Base-by-base conservation (phyloP, 176 grass and related monocot species). In the Tillandsia fasciculata region DNA sequence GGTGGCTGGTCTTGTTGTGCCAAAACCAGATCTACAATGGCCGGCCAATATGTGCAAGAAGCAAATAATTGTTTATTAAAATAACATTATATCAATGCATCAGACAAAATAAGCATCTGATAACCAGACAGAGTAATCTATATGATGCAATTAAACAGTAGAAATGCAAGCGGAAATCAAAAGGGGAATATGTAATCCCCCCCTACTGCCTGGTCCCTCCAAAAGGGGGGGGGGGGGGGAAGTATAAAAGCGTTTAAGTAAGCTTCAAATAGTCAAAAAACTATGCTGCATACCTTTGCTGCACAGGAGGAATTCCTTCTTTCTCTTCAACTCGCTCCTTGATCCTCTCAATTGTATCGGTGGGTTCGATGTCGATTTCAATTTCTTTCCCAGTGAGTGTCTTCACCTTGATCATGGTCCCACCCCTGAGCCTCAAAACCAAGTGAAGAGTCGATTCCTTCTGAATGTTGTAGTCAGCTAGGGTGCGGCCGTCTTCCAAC, bases 321-420 rank as follows among this genome's bases (percentile, higher is more conserved):
- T 91, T 96, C 83, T 91, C 91, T 82, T 91, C 85, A 33, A 96
- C 80, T n/a, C 85, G 87, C 83, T 96, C 88, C 85, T 96, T 96
- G 85, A 96, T 88, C 69, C 91, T 80, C 10, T 96, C 85, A 0
- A 96, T 88, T 0, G 85, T 88, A 78, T 96, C 91, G 0, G 85
- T 91, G 50, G 84, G 91, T 72, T 96, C 88, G 7, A 91, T 96
- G 80, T 91, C 91, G 0, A 96, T 96, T 53, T 96, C 88, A 0
- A 96, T 91, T 69, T 96, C 85, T 79, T 96, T 96, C 49, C 91
- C 91, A 49, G 91, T 96, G 50, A 91, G 88, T 52, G 85, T 91
- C 73, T 88, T 96, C 27, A 91, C 85, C 85, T 96, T 96, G 83
- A 96, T 96, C 91, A 96, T 96, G 12, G 83, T 96, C 2, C 88